Conservation (phyloP, 2,329 filamentous ascomycete genomes). For the Phaeoacremonium minimum region DNA sequence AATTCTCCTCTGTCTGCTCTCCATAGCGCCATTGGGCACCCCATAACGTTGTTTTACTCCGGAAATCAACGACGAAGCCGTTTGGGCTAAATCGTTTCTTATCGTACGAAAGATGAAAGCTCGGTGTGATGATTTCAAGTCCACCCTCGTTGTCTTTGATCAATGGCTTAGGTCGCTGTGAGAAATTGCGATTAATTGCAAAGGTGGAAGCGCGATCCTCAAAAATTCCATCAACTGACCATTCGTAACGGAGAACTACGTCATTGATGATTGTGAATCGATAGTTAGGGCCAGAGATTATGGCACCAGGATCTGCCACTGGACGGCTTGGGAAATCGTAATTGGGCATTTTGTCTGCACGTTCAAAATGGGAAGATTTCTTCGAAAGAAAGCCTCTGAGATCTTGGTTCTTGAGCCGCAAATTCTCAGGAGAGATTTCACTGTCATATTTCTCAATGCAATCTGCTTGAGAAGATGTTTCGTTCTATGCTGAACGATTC, state of each 20-base stretch:
- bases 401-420: too few relatives aligned
- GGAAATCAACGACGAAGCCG: constrained; percentile 42
- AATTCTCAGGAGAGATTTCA: too few relatives aligned
- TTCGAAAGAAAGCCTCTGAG: too few relatives aligned
- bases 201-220: constrained; percentile 61
- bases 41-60: constrained; percentile 30
- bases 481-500: too few relatives aligned
- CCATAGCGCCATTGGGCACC: constrained; percentile 48
- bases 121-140: constrained; percentile 51
- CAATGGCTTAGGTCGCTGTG: constrained; percentile 38
- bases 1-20: neutral
- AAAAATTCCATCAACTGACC: constrained; percentile 54
- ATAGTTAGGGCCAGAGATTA: too few relatives aligned
- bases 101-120: constrained; percentile 54
- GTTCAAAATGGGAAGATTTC: too few relatives aligned
- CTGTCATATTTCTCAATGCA: too few relatives aligned
- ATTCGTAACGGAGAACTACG: constrained; percentile 56
- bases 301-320: too few relatives aligned
- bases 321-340: too few relatives aligned
- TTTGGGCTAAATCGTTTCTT: constrained; percentile 48
- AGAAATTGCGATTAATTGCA: constrained; percentile 48
- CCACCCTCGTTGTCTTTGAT: constrained; percentile 37
- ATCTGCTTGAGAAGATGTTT: too few relatives aligned
- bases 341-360: too few relatives aligned
- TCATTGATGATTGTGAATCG: constrained; percentile 57